Evolutionary conservation across 2,329 filamentous ascomycete genomes (phyloP), one percentile per base, ranked within the genome.

Genomic region (Apiospora sp.): DNA sequence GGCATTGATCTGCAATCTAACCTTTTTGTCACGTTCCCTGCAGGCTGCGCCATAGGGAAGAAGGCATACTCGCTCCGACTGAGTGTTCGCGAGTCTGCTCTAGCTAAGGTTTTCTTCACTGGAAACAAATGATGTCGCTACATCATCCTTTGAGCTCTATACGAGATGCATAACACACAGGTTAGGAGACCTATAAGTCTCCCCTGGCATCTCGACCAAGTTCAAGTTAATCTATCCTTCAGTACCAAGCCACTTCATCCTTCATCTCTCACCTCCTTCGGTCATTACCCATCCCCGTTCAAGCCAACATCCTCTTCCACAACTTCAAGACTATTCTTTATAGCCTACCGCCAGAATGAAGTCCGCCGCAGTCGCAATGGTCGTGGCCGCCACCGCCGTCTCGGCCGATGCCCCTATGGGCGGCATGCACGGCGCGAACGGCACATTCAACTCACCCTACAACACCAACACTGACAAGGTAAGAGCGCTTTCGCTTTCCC

Each of bases 81-180:
- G 67, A 69, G 7, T 49, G 46, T 49, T 46, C 67, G 27, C n/a
- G 16, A 49, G 44, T 49, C 43, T 49, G 22, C 27, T 19, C 30
- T 10, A 16, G 24, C 4, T 41, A 49, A 49, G 8, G 67, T 49
- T 49, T 4, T 49, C 22, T 49, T 37, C 44, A 14, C 58, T n/a
- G 19, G n/a, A 64, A 41, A 64, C 58, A 64, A 64, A 64, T 41
- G 58, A 64, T 64, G 58, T 41, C 19, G 58, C 34, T 64, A n/a
- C 58, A 64, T 16, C 16, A 64, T 64, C 58, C 58, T 64, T 24
- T 22, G 58, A 41, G 34, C 58, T 64, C 34, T 41, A 64, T 41
- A 64, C 58, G 5, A 41, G 30, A 64, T 13, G 58, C 34, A n/a
- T 64, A 41, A 8, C 13, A 8, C 12, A 24, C 12, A 24, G 22